Evolutionary conservation across 139 green algal genomes (phyloP).

Genomic region (Pleodorina starrii): DNA sequence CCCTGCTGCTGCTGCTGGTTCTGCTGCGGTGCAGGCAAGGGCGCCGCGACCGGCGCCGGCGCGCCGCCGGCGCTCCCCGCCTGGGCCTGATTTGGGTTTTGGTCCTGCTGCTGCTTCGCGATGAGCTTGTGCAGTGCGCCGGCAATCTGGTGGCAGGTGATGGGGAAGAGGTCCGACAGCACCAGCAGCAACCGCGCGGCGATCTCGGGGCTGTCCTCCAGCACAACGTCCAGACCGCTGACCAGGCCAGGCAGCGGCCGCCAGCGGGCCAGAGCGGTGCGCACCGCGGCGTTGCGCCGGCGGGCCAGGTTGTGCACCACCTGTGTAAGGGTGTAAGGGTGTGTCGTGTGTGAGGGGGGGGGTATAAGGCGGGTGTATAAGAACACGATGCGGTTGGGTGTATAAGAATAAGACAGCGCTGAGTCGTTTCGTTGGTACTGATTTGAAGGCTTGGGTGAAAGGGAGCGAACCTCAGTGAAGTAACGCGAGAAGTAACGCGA

Average conservation of each 20-base stretch:
- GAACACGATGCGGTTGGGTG: too few relatives aligned
- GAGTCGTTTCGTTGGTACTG: too few relatives aligned
- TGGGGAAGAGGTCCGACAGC: constrained; percentile 19
- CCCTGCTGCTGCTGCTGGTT: neutral
- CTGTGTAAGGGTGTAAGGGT: too few relatives aligned
- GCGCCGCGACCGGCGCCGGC: neutral
- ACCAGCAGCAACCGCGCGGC: constrained; percentile 35
- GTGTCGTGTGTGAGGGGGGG: too few relatives aligned
- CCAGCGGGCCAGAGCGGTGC: constrained; percentile 34
- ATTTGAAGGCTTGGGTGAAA: too few relatives aligned
- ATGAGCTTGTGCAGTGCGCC: constrained; percentile 27
- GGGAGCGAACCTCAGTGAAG: too few relatives aligned
- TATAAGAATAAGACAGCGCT: too few relatives aligned
- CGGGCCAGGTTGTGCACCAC: constrained; percentile 42
- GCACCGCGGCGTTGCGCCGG: constrained; percentile 36
- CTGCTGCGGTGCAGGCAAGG: too few relatives aligned
- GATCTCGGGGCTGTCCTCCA: constrained; percentile 40
- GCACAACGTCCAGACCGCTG: constrained; percentile 29
- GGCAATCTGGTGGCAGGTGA: constrained; percentile 34
- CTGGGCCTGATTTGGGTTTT: neutral
- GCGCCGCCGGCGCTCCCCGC: too few relatives aligned
- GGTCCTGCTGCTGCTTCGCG: constrained; percentile 36
- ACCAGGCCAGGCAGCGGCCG: constrained; percentile 36
- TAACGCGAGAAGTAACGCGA: too few relatives aligned
- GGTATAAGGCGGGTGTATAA: too few relatives aligned